Conservation (phyloP, 176 grass and related monocot genomes). For the Coix lacrymajobi region DNA sequence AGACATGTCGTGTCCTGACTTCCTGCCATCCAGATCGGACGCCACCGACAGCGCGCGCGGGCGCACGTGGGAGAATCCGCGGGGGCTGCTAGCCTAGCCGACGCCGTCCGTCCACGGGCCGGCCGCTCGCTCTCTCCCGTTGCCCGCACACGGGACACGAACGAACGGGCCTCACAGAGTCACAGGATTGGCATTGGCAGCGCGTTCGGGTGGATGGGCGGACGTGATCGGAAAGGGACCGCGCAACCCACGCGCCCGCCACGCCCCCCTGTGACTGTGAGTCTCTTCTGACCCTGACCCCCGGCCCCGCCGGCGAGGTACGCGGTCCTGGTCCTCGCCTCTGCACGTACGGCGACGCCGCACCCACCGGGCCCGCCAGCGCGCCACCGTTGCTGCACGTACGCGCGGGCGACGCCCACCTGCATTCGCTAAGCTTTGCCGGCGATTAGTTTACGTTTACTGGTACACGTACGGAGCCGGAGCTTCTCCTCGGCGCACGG, state of each 20-base stretch:
- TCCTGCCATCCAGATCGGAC: no score
- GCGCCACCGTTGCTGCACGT: not conserved
- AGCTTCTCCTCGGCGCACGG: not conserved
- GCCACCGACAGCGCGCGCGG: no score
- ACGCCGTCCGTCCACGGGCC: no score
- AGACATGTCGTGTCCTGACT: not conserved
- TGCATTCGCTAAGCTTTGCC: not conserved
- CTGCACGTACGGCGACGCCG: constrained; percentile 1
- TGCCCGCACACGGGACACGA: no score
- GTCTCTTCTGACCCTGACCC: not conserved
- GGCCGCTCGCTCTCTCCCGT: no score
- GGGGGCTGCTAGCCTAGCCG: no score
- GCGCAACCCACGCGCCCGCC: constrained; percentile 30
- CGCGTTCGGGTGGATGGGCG: not conserved
- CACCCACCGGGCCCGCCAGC: constrained; percentile 15
- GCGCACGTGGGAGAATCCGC: no score
- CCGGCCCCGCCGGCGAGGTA: not conserved
- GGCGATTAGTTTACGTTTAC: no score
- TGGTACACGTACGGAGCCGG: no score
- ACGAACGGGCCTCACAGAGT: no score
- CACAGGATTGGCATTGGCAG: not conserved
- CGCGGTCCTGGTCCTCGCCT: constrained; percentile 14
- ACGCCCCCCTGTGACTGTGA: no score
- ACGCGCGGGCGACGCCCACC: no score
- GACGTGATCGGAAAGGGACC: constrained; percentile 50